These are phyloP conservation scores for Xylariaceae sp. DNA, from an alignment of 2,329 filamentous ascomycete species.

Conservation along the genomic window DNA sequence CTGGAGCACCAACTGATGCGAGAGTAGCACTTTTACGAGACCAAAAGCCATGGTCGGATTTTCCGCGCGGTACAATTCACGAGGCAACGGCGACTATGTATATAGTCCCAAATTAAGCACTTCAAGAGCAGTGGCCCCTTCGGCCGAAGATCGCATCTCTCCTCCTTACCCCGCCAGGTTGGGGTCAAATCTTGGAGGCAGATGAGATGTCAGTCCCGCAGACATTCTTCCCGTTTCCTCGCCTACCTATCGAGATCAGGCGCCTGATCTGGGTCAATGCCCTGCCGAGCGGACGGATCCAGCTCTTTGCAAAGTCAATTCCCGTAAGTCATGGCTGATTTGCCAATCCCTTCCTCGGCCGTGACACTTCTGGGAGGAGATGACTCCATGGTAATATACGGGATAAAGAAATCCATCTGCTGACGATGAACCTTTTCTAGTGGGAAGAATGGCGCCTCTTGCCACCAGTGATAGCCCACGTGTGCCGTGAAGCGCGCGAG, in stretches of 20 bases:
- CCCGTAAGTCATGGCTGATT: conserved; percentile 6
- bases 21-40: no score
- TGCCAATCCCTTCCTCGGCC: no score
- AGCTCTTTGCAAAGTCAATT: conserved; percentile 20
- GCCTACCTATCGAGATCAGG: conserved; percentile 20
- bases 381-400: no score
- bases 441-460: conserved; percentile 21
- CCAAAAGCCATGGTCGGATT: neutral
- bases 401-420: no score
- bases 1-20: no score
- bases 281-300: conserved; percentile 19
- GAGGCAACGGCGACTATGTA: neutral
- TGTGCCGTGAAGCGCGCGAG: conserved; percentile 18
- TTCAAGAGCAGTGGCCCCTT: neutral
- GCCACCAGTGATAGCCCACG: conserved; percentile 16
- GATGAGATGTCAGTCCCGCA: conserved; percentile 14
- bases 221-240: conserved; percentile 16
- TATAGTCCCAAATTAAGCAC: neutral
- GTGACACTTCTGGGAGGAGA: no score
- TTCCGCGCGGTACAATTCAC: neutral
- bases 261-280: conserved; percentile 19
- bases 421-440: no score
- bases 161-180: neutral
- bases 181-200: neutral
- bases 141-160: neutral